A percentile compares a stretch with the other conserved stretches of the same genome.
phyloP scores from a whole-genome alignment of 164 flowering plant genomes.

The Vitis labrusca region DNA sequence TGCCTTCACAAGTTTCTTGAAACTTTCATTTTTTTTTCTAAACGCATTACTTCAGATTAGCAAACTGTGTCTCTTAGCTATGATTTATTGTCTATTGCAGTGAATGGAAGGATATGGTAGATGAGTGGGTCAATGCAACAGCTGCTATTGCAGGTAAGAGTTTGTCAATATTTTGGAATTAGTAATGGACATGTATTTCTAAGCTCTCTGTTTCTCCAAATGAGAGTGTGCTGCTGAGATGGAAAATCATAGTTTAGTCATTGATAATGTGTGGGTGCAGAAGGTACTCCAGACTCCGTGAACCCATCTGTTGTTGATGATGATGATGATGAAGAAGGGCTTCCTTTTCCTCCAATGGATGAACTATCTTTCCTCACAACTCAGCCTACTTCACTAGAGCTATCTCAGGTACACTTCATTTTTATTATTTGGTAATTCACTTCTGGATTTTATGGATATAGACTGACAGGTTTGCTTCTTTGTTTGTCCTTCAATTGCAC shows the following conservation, averaged over 20 bases:
- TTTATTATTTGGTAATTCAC: background rate
- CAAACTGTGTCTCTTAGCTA: background rate
- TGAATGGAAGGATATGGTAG: slow-evolving; percentile 77
- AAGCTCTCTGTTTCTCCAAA: background rate
- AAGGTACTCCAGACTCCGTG: slow-evolving; percentile 73
- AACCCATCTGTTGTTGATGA: slow-evolving; percentile 73
- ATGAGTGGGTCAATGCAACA: slow-evolving; percentile 64
- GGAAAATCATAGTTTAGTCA: background rate
- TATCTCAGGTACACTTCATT: slow-evolving; percentile 51
- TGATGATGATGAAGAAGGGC: slow-evolving; percentile 66
- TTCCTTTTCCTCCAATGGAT: slow-evolving; percentile 93
- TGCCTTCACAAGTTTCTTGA: no score
- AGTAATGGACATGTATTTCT: background rate
- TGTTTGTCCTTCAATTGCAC: slow-evolving; percentile 8
- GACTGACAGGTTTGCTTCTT: slow-evolving; percentile 31
- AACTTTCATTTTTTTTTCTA: no score
- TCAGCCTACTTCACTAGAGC: slow-evolving; percentile 57
- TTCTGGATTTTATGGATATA: background rate
- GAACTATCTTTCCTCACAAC: slow-evolving; percentile 68
- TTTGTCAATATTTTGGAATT: background rate
- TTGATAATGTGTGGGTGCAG: slow-evolving; percentile 22
- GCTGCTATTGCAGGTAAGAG: slow-evolving; percentile 43
- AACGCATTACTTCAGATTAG: no score
- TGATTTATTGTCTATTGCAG: slow-evolving; percentile 36
- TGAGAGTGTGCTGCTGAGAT: no score